phyloP scores from a whole-genome alignment of 139 green algal species.

The Picochlorum sp. region DNA sequence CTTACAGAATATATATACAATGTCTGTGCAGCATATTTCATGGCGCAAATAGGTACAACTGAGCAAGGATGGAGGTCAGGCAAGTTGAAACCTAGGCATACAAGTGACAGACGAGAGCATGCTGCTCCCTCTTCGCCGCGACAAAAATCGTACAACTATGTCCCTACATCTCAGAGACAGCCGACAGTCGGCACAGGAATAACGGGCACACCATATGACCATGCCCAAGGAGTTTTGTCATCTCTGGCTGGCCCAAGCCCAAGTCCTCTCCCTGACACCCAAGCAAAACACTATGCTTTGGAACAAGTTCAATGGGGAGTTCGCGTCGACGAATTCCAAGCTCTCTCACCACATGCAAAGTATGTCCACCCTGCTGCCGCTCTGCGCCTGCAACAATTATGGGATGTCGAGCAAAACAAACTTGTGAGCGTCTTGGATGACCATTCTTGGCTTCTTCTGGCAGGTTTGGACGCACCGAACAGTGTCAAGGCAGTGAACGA shows the following conservation, averaged over 20 bases:
- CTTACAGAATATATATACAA: no score
- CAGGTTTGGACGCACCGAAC: slow-evolving; percentile 13
- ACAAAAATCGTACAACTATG: neutral
- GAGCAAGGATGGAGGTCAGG: slow-evolving; percentile 8
- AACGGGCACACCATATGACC: neutral
- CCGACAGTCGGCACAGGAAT: neutral
- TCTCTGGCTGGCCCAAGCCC: neutral
- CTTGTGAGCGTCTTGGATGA: slow-evolving; percentile 53
- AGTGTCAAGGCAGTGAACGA: slow-evolving; percentile 14
- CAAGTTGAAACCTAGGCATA: neutral
- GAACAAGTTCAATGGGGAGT: slow-evolving; percentile 48
- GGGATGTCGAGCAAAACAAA: slow-evolving; percentile 44
- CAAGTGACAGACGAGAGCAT: neutral
- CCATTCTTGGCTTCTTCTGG: slow-evolving; percentile 18
- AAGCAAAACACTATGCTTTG: slow-evolving; percentile 14
- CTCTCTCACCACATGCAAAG: slow-evolving; percentile 31
- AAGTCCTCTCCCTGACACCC: neutral
- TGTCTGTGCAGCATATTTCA: slow-evolving; percentile 21
- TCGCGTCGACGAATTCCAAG: slow-evolving; percentile 55
- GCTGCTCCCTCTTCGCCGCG: neutral
- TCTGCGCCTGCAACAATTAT: slow-evolving; percentile 51
- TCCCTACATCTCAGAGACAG: neutral
- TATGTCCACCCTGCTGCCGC: slow-evolving; percentile 41
- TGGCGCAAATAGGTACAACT: slow-evolving; percentile 9
- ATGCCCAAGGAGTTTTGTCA: slow-evolving; percentile 4